Percentiles rank a stretch among this genome's conserved stretches.
Conservation (phyloP, 306 rosid species). For the Vigna nakashimae region DNA sequence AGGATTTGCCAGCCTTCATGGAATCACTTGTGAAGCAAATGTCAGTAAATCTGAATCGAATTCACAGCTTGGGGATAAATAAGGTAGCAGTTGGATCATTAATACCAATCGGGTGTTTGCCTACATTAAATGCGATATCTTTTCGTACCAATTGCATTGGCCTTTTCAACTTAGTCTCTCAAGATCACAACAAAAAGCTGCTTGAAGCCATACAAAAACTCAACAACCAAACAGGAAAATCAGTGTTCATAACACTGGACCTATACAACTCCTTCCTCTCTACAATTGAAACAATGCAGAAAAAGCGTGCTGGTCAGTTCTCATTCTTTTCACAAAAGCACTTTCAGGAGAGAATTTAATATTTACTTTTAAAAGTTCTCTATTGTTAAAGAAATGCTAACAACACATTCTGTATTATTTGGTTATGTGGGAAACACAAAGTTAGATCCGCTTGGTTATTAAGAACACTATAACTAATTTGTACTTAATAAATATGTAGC, state of each 20-base stretch:
- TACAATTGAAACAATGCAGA: constrained; percentile 32
- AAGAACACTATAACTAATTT: no score
- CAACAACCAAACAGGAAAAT: constrained; percentile 31
- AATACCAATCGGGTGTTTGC: constrained; percentile 61
- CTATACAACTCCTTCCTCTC: constrained; percentile 46
- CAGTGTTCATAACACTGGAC: constrained; percentile 49
- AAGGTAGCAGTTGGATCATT: constrained; percentile 54
- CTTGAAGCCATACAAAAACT: constrained; percentile 40
- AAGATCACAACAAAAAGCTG: constrained; percentile 51
- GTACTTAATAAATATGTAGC: no score
- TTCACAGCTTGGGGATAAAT: constrained; percentile 48
- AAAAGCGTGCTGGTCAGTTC: constrained; percentile 25
- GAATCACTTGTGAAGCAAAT: constrained; percentile 50
- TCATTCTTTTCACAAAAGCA: neutral
- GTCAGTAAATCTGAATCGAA: constrained; percentile 43
- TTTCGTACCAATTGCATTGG: constrained; percentile 30
- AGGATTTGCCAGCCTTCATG: constrained; percentile 45
- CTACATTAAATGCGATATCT: neutral
- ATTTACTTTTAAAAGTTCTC: neutral
- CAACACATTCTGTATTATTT: neutral
- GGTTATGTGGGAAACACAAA: neutral
- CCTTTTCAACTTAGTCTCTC: constrained; percentile 34
- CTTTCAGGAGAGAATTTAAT: neutral
- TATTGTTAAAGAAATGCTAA: neutral
- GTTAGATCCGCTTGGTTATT: neutral